phyloP scores from a whole-genome alignment of 2,329 filamentous ascomycete genomes.

The Aspergillus luchuensis region DNA sequence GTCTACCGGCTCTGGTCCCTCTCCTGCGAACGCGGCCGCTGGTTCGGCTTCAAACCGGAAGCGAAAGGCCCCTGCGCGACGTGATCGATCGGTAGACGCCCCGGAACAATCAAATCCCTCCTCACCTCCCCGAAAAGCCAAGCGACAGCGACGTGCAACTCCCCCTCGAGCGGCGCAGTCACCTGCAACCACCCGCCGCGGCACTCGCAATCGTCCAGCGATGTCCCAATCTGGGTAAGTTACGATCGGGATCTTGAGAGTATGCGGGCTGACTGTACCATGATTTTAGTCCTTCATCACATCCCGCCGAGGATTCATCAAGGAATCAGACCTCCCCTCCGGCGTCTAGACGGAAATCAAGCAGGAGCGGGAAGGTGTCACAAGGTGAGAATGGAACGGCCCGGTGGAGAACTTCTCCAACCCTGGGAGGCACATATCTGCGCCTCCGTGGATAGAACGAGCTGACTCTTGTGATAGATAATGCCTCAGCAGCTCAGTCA shows the following conservation, averaged over 20 bases:
- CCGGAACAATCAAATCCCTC: conserved; percentile 35
- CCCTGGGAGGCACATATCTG: neutral
- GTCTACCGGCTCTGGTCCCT: conserved; percentile 44
- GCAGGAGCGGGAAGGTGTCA: conserved; percentile 67
- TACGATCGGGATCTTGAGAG: conserved; percentile 17
- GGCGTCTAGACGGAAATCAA: conserved; percentile 71
- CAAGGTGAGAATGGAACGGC: conserved; percentile 47
- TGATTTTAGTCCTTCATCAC: conserved; percentile 59
- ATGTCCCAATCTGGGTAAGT: conserved; percentile 49
- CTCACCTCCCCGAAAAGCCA: conserved; percentile 61
- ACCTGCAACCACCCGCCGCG: conserved; percentile 48
- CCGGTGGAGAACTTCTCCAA: neutral
- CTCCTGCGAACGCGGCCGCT: conserved; percentile 45
- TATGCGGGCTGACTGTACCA: conserved; percentile 22
- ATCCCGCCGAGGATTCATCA: conserved; percentile 65
- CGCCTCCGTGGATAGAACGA: neutral
- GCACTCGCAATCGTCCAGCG: conserved; percentile 36
- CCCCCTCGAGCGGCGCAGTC: conserved; percentile 40
- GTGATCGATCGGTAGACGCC: conserved; percentile 48
- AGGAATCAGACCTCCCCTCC: conserved; percentile 58
- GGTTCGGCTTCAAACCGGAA: conserved; percentile 63
- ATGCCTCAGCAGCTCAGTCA: conserved; percentile 36
- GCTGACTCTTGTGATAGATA: conserved; percentile 31
- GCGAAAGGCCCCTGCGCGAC: conserved; percentile 67
- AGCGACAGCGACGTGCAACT: conserved; percentile 69